Base-by-base conservation (phyloP, 345 rosid species). In the Lagerstroemia speciosa region DNA sequence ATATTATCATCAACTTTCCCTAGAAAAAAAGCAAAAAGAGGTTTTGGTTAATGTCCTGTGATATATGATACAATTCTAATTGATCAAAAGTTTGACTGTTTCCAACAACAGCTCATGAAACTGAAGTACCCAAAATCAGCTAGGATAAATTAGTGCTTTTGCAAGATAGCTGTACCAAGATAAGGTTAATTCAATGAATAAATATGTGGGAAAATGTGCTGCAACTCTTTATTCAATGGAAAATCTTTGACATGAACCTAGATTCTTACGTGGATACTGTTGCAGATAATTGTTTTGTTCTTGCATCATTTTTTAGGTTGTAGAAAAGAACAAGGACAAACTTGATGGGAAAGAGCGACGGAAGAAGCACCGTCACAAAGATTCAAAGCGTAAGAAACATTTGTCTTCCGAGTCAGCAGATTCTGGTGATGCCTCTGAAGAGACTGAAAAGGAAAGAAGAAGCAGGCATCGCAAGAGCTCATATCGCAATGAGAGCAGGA, bases 301-400 rank as follows among this genome's bases (percentile, higher is more conserved):
- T 45, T 7, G 9, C n/a, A 58, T 71, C 22, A 53, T 6, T 63
- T 43, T 63, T 8, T 48, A 71, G 73, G 73, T 24, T 62, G 58
- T 14, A 52, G 73, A 71, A 53, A 71, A 64, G 60, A 53, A 62
- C 27, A 82, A 81, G 76, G 84, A 77, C 37, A 78, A 82, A 68
- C 80, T 67, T 70, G 71, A 74, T 53, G 85, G 69, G 16, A 73
- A 70, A 58, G 81, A 75, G 61, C 77, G 53, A 24, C 71, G 43
- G 43, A 81, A 83, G 79, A 83, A 76, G 81, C 74, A 77, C 66
- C 74, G 55, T 46, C 79, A 70, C 36, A 63, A 74, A 38, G 67
- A 41, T 67, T 72, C 79, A 41, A 93, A 84, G 81, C 89, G 72
- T 74, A 70, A 55, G 68, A 87, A 83, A 69, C 83, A 72, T 75